Evolutionary conservation across 2,329 filamentous ascomycete species (phyloP).

Genomic region (Ceratocystis cubensis): DNA sequence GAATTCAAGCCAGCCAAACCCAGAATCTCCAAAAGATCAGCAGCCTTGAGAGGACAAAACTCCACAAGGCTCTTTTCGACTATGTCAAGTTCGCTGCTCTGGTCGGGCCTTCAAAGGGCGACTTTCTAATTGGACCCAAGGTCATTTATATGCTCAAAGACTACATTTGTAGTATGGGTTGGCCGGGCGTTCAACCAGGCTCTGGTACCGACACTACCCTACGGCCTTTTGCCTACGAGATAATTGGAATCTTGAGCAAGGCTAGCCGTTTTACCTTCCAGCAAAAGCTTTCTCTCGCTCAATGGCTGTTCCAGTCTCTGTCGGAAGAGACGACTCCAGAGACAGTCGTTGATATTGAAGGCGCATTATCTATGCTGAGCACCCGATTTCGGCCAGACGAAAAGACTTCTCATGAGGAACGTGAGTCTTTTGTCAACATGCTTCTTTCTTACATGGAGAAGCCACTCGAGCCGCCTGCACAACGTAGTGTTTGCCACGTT

Average conservation of each 20-base stretch:
- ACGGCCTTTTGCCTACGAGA: constrained; percentile 76
- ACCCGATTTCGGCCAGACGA: constrained; percentile 34
- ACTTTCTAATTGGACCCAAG: constrained; percentile 54
- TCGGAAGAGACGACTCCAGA: constrained; percentile 64
- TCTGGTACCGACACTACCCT: constrained; percentile 51
- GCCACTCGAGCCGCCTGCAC: too few relatives aligned
- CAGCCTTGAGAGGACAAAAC: constrained; percentile 62
- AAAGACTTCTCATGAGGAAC: constrained; percentile 9
- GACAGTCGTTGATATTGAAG: constrained; percentile 77
- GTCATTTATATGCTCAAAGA: constrained; percentile 56
- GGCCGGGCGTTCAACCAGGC: constrained; percentile 54
- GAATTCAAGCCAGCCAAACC: constrained; percentile 20
- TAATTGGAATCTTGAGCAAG: constrained; percentile 68
- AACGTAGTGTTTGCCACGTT: too few relatives aligned
- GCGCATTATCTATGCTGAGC: constrained; percentile 62
- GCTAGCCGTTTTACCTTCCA: constrained; percentile 45
- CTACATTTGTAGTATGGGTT: constrained; percentile 71
- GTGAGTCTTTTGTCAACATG: constrained; percentile 29
- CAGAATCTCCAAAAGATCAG: constrained; percentile 28
- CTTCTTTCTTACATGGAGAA: too few relatives aligned
- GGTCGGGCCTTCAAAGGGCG: constrained; percentile 46
- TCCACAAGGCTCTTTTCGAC: constrained; percentile 70
- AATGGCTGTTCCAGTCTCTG: constrained; percentile 75
- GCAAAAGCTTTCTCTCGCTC: constrained; percentile 42
- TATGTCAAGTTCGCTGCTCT: constrained; percentile 80